Conservation (phyloP, 2,329 filamentous ascomycete species). For the Basipetospora chlamydospora region DNA sequence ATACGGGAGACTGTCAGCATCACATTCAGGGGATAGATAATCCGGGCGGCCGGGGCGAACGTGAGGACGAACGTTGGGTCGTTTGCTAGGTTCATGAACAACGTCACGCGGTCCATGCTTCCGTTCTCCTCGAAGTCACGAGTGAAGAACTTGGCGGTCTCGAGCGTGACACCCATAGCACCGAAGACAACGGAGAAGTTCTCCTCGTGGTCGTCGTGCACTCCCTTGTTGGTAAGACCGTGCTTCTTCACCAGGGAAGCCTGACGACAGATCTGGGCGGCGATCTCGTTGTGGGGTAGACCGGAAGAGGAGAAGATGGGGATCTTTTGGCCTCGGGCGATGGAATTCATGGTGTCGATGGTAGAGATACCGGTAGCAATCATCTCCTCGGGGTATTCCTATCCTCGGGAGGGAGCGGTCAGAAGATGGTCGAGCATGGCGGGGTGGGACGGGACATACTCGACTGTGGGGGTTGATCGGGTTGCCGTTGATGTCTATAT, state of each 20-base stretch:
- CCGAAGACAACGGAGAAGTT: constrained; percentile 99
- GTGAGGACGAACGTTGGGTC: constrained; percentile 63
- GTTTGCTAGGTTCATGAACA: constrained; percentile 98
- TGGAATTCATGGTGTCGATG: constrained; percentile 96
- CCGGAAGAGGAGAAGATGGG: constrained; percentile 97
- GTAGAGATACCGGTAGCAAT: constrained; percentile 98
- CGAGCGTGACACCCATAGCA: constrained; percentile 99
- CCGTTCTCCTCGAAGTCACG: constrained; percentile 98
- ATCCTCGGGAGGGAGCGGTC: constrained; percentile 7
- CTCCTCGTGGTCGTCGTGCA: constrained; percentile 93
- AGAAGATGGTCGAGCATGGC: constrained; percentile 5
- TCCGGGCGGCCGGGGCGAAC: constrained; percentile 18
- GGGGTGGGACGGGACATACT: constrained; percentile 36
- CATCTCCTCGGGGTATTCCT: constrained; percentile 99
- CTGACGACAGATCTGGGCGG: constrained; percentile 96
- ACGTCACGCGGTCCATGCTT: constrained; percentile 87
- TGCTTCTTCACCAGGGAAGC: constrained; percentile 74
- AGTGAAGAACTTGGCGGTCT: constrained; percentile 96
- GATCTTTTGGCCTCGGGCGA: constrained; percentile 98
- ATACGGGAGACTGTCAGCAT: no score
- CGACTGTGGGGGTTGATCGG: constrained; percentile 97
- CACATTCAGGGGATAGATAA: no score
- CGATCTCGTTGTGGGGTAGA: constrained; percentile 99
- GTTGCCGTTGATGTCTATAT: constrained; percentile 96
- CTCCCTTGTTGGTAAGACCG: constrained; percentile 75